Conservation (phyloP, 306 rosid species). For the Mimosa bimucronata region DNA sequence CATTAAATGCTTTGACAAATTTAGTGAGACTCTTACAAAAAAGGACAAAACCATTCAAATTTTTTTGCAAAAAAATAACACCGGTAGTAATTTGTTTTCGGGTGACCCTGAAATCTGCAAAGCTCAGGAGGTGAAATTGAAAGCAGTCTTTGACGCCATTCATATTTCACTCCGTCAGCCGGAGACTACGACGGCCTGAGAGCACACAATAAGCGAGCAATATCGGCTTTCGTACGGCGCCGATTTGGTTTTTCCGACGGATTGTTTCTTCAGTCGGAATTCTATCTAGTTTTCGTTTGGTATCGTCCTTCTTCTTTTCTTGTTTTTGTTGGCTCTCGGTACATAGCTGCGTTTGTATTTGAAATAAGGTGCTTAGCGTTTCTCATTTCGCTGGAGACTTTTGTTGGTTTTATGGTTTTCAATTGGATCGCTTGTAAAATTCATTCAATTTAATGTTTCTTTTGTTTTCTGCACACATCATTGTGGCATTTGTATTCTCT, state of each 20-base stretch:
- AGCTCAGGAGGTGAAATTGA: constrained; percentile 7
- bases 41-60: too few relatives aligned
- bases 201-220: constrained; percentile 4
- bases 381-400: background rate
- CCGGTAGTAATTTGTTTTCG: background rate
- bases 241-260: constrained; percentile 27
- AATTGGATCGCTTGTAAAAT: constrained; percentile 29
- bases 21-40: too few relatives aligned
- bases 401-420: constrained; percentile 37
- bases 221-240: constrained; percentile 32
- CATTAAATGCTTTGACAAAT: too few relatives aligned
- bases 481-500: constrained; percentile 23
- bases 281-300: constrained; percentile 11
- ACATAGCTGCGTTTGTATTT: background rate
- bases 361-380: background rate
- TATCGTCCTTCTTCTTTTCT: background rate
- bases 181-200: constrained; percentile 19
- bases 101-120: background rate
- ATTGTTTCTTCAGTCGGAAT: background rate
- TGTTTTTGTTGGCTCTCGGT: background rate
- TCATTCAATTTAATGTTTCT: background rate
- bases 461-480: background rate
- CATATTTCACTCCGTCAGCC: background rate
- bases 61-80: too few relatives aligned
- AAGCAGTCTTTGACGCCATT: background rate